Conservation (phyloP, 2,329 filamentous ascomycete genomes). For the Berkeleyomyces basicola region DNA sequence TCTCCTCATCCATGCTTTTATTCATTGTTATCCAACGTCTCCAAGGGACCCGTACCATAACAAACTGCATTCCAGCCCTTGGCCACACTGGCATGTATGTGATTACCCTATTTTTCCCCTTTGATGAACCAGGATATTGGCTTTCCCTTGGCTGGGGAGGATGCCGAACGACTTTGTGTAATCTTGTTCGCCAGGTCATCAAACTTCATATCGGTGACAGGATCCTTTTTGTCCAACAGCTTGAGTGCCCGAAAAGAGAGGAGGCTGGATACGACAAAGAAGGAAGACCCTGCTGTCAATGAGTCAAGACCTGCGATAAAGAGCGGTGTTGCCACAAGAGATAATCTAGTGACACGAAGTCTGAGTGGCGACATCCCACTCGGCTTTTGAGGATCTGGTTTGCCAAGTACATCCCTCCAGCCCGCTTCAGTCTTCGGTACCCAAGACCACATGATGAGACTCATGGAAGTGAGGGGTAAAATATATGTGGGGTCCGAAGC, state of each 20-base stretch:
- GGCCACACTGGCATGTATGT: neutral
- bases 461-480: constrained; percentile 23
- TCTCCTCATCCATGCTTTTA: neutral
- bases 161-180: neutral
- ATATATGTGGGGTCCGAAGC: constrained; percentile 33
- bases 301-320: constrained; percentile 8
- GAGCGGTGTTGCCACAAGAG: constrained; percentile 9
- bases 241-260: constrained; percentile 1
- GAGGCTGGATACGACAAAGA: constrained; percentile 11
- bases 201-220: constrained; percentile 1
- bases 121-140: constrained; percentile 11
- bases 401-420: constrained; percentile 10
- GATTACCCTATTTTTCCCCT: neutral
- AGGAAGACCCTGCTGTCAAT: constrained; percentile 11
- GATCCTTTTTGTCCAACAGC: constrained; percentile 7
- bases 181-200: constrained; percentile 1
- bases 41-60: neutral
- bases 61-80: neutral
- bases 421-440: constrained; percentile 5
- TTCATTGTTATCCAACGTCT: neutral
- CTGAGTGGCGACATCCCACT: constrained; percentile 13
- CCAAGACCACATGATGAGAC: constrained; percentile 9
- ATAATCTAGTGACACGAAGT: constrained; percentile 1
- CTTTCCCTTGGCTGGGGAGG: neutral
- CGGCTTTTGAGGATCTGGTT: constrained; percentile 8